These are phyloP conservation scores for Westerdykella sp. DNA, from an alignment of 2,329 filamentous ascomycete genomes.

Conservation along the genomic window DNA sequence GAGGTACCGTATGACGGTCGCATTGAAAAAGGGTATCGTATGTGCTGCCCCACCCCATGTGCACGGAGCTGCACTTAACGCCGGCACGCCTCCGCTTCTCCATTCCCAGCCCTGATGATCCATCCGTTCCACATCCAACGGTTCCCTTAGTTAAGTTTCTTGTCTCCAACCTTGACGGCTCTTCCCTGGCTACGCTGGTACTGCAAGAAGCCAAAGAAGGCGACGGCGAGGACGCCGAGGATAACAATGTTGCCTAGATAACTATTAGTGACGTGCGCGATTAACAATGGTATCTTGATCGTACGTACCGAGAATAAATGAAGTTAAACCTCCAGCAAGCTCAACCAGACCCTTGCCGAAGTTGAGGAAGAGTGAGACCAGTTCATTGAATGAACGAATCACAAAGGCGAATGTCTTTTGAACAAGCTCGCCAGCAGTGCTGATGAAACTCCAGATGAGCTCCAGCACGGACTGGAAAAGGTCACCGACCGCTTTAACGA, in stretches of 20 bases:
- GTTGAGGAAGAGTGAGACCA: slow-evolving; percentile 26
- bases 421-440: slow-evolving; percentile 27
- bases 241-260: slow-evolving; percentile 29
- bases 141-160: slow-evolving; percentile 30
- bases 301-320: slow-evolving; percentile 28
- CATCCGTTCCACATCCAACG: not conserved
- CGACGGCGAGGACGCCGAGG: slow-evolving; percentile 28
- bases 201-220: slow-evolving; percentile 31
- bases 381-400: slow-evolving; percentile 20
- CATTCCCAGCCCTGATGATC: too few species aligned
- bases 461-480: slow-evolving; percentile 28
- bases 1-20: too few species aligned
- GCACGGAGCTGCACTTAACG: too few species aligned
- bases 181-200: slow-evolving; percentile 34
- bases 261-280: slow-evolving; percentile 6
- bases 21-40: too few species aligned
- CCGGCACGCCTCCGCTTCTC: too few species aligned
- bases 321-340: slow-evolving; percentile 28
- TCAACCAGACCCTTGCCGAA: slow-evolving; percentile 31
- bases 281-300: not conserved
- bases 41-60: too few species aligned
- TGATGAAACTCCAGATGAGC: slow-evolving; percentile 33
- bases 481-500: slow-evolving; percentile 28
- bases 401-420: slow-evolving; percentile 26
- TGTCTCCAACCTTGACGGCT: slow-evolving; percentile 31